These are phyloP conservation scores for Sesbania bispinosa DNA, from an alignment of 306 rosid species.

Conservation along the genomic window DNA sequence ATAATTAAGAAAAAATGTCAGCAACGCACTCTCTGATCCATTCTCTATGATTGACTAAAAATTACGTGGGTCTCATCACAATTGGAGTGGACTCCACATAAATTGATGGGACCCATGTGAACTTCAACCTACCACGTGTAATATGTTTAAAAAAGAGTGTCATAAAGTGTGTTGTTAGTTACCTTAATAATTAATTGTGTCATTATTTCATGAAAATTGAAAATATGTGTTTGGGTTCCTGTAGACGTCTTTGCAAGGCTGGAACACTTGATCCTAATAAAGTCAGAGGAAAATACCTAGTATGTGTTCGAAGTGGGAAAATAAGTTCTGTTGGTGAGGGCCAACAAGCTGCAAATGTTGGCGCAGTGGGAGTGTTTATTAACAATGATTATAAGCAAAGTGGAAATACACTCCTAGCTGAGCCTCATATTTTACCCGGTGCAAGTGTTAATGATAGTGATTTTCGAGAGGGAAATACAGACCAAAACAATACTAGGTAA, in stretches of 20 bases:
- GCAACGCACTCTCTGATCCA: no score
- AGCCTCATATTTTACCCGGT: conserved; percentile 45
- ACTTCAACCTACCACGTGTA: no score
- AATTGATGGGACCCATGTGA: no score
- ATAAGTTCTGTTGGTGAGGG: conserved; percentile 39
- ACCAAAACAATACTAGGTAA: conserved; percentile 47
- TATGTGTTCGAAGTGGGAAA: conserved; percentile 38
- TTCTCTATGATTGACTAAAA: no score
- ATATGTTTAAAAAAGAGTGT: no score
- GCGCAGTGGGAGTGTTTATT: conserved; percentile 59
- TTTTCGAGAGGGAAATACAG: conserved; percentile 22
- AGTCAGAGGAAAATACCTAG: conserved; percentile 36
- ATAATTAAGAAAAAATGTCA: no score
- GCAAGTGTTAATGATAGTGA: conserved; percentile 32
- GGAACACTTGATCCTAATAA: conserved; percentile 33
- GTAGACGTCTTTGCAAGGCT: conserved; percentile 35
- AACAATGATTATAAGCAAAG: conserved; percentile 24
- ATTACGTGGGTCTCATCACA: no score
- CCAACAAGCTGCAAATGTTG: conserved; percentile 33
- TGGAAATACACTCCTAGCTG: conserved; percentile 41
- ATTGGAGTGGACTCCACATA: no score
- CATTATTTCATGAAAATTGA: no score
- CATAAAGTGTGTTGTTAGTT: no score
- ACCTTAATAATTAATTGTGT: no score
- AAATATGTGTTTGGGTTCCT: background rate